A percentile compares a stretch with the other conserved stretches of the same genome.
These are phyloP conservation scores for Dendrobium catenatum DNA, from an alignment of 106 monocot genomes.

Conservation along the genomic window DNA sequence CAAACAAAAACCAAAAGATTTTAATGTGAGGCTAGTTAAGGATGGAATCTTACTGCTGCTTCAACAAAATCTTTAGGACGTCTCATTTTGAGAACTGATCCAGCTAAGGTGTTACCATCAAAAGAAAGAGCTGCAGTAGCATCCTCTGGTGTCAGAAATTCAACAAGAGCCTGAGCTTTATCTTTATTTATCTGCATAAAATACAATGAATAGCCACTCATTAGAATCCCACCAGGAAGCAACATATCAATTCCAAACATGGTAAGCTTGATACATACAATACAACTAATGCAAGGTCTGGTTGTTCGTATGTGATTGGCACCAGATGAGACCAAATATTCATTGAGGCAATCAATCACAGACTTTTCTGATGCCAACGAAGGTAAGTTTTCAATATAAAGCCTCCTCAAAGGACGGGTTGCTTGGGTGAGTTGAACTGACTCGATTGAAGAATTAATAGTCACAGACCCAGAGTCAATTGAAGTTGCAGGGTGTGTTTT, in stretches of 20 bases:
- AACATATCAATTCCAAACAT: neutral
- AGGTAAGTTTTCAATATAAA: slow-evolving; percentile 85
- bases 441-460: slow-evolving; percentile 35
- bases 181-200: slow-evolving; percentile 83
- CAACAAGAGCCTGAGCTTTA: slow-evolving; percentile 84
- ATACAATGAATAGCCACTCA: neutral
- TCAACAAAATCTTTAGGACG: slow-evolving; percentile 93
- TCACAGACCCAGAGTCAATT: slow-evolving; percentile 14
- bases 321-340: slow-evolving; percentile 43
- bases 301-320: slow-evolving; percentile 39
- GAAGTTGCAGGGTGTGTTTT: slow-evolving; percentile 22
- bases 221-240: neutral
- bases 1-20: neutral
- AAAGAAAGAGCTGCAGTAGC: slow-evolving; percentile 86
- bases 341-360: slow-evolving; percentile 67
- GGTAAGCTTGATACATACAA: slow-evolving; percentile 40
- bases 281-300: slow-evolving; percentile 88
- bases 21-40: neutral
- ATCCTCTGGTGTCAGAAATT: slow-evolving; percentile 98
- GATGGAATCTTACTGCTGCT: slow-evolving; percentile 63
- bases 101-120: slow-evolving; percentile 57
- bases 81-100: slow-evolving; percentile 70
- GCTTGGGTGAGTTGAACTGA: slow-evolving; percentile 89
- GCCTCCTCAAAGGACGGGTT: slow-evolving; percentile 85
- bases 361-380: slow-evolving; percentile 58